These are phyloP conservation scores for Penicillium verhagenii DNA, from an alignment of 495 filamentous ascomycete genomes.

Conservation along the genomic window DNA sequence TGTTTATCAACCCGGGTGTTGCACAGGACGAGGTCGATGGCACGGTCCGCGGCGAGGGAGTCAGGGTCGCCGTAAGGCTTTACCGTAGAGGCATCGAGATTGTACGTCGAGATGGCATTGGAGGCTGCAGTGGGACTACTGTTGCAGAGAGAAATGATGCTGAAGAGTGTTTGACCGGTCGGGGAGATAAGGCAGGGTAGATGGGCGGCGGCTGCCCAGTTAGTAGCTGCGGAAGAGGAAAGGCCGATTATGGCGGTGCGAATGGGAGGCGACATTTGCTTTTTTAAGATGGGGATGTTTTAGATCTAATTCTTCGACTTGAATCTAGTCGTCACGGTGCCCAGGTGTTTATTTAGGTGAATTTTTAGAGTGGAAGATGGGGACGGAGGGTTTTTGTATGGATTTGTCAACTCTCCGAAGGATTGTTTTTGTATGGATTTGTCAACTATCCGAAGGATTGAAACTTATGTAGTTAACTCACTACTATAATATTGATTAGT, in stretches of 20 bases:
- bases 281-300: neutral
- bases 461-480: too few relatives aligned
- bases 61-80: neutral
- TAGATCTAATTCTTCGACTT: too few relatives aligned
- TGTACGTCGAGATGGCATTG: neutral
- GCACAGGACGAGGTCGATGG: neutral
- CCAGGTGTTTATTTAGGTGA: too few relatives aligned
- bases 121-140: neutral
- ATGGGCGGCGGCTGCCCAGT: neutral
- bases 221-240: neutral
- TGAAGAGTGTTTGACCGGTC: neutral
- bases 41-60: neutral
- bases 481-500: too few relatives aligned
- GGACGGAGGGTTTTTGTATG: too few relatives aligned
- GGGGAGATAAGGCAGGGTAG: neutral
- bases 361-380: too few relatives aligned
- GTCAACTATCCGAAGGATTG: too few relatives aligned
- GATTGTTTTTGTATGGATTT: too few relatives aligned
- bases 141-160: neutral
- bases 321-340: too few relatives aligned
- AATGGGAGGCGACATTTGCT: neutral
- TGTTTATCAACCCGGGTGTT: neutral
- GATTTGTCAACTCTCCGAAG: too few relatives aligned
- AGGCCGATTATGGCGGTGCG: neutral
- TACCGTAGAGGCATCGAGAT: neutral